A percentile compares a stretch with the other conserved stretches of the same genome.
These are phyloP conservation scores for Fusarium longipes DNA, from an alignment of 2,329 filamentous ascomycete genomes.

Conservation along the genomic window DNA sequence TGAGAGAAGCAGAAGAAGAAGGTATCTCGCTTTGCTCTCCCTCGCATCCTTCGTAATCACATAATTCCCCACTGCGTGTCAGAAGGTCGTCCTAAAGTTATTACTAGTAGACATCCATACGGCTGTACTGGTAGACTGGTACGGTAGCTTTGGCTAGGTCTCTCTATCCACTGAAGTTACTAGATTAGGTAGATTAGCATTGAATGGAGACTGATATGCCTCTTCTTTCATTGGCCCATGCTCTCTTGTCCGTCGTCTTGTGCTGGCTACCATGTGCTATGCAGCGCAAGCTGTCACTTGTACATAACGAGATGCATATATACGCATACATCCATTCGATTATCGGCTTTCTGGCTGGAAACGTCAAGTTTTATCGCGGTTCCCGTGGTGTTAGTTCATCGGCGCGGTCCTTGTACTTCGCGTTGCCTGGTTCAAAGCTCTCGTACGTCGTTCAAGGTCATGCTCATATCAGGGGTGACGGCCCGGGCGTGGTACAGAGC, in stretches of 20 bases:
- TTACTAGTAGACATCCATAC: neutral
- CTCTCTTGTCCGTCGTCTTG: conserved; percentile 1
- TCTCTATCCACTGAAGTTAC: conserved; percentile 28
- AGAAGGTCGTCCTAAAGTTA: neutral
- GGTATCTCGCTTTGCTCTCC: conserved; percentile 18
- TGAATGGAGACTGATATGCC: neutral
- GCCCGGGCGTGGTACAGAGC: conserved; percentile 29
- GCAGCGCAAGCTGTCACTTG: conserved; percentile 29
- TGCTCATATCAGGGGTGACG: conserved; percentile 42
- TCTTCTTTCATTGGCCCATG: conserved; percentile 14
- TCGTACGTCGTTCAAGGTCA: conserved; percentile 6
- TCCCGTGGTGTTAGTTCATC: conserved; percentile 27
- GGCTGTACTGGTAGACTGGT: neutral
- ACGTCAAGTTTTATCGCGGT: conserved; percentile 17
- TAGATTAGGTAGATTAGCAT: conserved; percentile 13
- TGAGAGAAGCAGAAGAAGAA: conserved; percentile 23
- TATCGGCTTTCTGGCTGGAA: conserved; percentile 29
- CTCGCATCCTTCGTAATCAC: conserved; percentile 11
- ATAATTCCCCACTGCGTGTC: conserved; percentile 14
- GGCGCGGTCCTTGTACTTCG: conserved; percentile 24
- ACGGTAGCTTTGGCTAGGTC: conserved; percentile 4
- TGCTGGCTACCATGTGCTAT: conserved; percentile 11
- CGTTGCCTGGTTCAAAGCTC: conserved; percentile 30
- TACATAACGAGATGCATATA: conserved; percentile 20
- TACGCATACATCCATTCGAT: conserved; percentile 9